Evolutionary conservation across 495 filamentous ascomycete genomes (phyloP), one percentile per base, ranked within the genome.

Genomic region (Penicillium crystallinum): DNA sequence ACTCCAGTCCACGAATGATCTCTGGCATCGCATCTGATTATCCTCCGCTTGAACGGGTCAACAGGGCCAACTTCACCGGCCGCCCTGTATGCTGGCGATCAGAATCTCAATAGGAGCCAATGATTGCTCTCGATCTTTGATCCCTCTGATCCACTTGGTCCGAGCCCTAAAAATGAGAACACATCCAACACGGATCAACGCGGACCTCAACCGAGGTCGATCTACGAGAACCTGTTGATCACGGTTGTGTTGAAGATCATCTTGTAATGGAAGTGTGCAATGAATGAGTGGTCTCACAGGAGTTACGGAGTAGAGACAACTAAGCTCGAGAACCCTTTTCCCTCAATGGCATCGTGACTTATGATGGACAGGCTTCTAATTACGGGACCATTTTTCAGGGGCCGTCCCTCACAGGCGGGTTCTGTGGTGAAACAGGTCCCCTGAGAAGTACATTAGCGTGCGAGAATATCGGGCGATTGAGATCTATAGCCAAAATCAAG

Each of bases 161-260:
- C 46, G 22, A 29, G 33, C 23, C 46, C 46, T 48, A 29, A 48
- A 48, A 48, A 48, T 48, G 35, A 38, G 46, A 38, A 48, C 34
- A 15, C 22, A 38, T 18, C 14, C 30, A 14, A 46, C 31, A 46
- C 21, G 23, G 44, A 34, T 35, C 33, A 10, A 17, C 10, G 14
- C 29, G 42, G 31, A 19, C 21, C 9, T 14, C 34, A 23, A 12
- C 21, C 38, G 38, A 41, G 38, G 38, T 41, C 15, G 30, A 31
- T 27, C 23, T 27, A 27, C 23, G 3, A 27, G 7, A 27, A 7
- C 23, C 23, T 7, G 23, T 27, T 27, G 23, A 27, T 27, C 23
- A 27, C n/a, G n/a, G n/a, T 27, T 27, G 3, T 27, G 23, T 7
- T 27, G 23, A n/a, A n/a, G n/a, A n/a, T n/a, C n/a, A n/a, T n/a